Evolutionary conservation across 805 yeast species (phyloP), one percentile per base, ranked within the genome.

Genomic region (Hanseniaspora nectarophila): DNA sequence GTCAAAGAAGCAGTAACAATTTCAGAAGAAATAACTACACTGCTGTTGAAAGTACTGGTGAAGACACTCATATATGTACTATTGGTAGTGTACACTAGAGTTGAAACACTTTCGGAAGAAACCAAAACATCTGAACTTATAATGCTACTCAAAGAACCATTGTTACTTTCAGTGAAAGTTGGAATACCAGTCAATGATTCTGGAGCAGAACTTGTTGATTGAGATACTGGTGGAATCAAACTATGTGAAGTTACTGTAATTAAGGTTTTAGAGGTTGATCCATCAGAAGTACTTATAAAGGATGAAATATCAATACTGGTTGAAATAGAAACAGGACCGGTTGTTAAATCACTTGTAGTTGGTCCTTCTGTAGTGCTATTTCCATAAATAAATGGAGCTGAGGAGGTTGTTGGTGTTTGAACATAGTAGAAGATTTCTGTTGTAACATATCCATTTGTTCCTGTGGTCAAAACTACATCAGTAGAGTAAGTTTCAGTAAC

Each of bases 371-470:
- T 28, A 9, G 42, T 20, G 13, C n/a, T 16, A 16, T 46, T 46
- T n/a, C 34, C 20, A 24, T 46, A 45, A 12, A 23, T 29, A 3
- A 20, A 20, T 24, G 12, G 32, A 16, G 18, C n/a, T 26, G 43
- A 24, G 13, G 46, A 31, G 13, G 15, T 28, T 6, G 31, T 29
- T 29, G 60, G 61, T 6, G 57, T 56, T 44, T 53, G 55, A 23
- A 58, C 57, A 39, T 51, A 49, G 47, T 56, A 56, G 35, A 53
- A 43, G 9, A 44, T 31, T 12, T 51, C 44, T 5, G 47, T 43
- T 9, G 58, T 56, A 31, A 50, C 49, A 24, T 53, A 48, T 13
- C 59, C 60, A 42, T 57, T 54, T 9, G 51, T 7, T 1, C 59
- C 58, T 12, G 53, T 52, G n/a, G 43, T 37, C 5, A 51, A 52